These are phyloP conservation scores for Trametes pubescens DNA, from an alignment of 1,284 basidiomycete genomes.

Conservation along the genomic window DNA sequence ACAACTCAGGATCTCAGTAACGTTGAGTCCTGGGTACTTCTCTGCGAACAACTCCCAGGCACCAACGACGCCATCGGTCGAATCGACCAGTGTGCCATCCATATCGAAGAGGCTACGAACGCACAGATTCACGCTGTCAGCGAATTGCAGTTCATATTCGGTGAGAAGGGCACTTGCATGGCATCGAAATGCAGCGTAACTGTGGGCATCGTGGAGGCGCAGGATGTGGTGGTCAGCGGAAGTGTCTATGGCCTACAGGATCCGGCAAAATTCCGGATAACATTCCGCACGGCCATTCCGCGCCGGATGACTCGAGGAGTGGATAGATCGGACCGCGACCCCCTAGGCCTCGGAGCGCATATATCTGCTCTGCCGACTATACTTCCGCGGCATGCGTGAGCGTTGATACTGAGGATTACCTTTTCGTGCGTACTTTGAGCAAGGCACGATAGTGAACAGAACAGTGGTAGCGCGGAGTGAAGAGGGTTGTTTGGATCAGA, in stretches of 20 bases:
- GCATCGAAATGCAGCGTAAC: conserved; percentile 61
- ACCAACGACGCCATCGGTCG: conserved; percentile 75
- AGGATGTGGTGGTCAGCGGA: not conserved
- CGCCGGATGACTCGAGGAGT: conserved; percentile 1
- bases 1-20: conserved; percentile 71
- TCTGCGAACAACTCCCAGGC: conserved; percentile 76
- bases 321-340: conserved; percentile 6
- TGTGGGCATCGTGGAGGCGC: conserved; percentile 49
- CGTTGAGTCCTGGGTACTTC: conserved; percentile 69
- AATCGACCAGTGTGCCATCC: conserved; percentile 83
- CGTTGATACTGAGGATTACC: no score
- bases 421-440: not conserved
- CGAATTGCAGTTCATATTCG: not conserved
- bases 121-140: not conserved
- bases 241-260: not conserved
- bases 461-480: not conserved
- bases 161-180: conserved; percentile 51
- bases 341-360: no score
- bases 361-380: no score
- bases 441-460: not conserved
- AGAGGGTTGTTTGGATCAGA: conserved; percentile 18
- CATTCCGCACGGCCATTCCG: not conserved
- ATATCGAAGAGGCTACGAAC: conserved; percentile 72
- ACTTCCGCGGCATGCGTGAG: no score
- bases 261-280: not conserved